phyloP scores from a whole-genome alignment of 2,329 filamentous ascomycete genomes.

The Aspergillus sp. region DNA sequence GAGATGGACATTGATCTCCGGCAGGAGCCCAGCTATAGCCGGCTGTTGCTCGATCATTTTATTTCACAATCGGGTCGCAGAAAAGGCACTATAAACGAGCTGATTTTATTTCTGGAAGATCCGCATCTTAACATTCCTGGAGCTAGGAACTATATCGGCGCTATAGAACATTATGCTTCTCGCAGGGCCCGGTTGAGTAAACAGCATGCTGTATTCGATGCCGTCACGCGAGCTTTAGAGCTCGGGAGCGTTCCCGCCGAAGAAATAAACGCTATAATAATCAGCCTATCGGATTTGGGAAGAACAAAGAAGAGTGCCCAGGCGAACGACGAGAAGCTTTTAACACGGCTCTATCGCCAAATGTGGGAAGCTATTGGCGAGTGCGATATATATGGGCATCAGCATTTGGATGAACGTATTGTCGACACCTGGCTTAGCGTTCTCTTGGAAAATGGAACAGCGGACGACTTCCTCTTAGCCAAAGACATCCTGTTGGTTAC shows the following conservation, averaged over 20 bases:
- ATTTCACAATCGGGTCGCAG: conserved; percentile 18
- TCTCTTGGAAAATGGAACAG: conserved; percentile 19
- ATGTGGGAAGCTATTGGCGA: conserved; percentile 40
- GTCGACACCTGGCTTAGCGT: conserved; percentile 34
- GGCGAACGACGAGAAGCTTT: conserved; percentile 14
- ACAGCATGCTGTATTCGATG: conserved; percentile 24
- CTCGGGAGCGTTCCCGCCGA: conserved; percentile 34
- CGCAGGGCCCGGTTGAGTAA: conserved; percentile 18
- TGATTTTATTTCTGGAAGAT: conserved; percentile 36
- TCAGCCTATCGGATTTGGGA: conserved; percentile 23
- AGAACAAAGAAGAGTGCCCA: conserved; percentile 11
- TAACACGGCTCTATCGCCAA: conserved; percentile 26
- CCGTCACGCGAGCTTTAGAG: conserved; percentile 31
- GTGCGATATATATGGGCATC: conserved; percentile 35
- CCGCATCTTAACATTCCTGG: conserved; percentile 35
- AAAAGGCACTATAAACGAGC: conserved; percentile 21
- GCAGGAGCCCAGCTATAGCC: conserved; percentile 36
- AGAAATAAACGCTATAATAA: conserved; percentile 35
- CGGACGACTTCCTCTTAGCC: conserved; percentile 23
- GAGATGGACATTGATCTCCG: conserved; percentile 33
- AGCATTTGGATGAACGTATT: conserved; percentile 31
- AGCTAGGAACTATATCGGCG: conserved; percentile 35
- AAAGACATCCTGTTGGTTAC: conserved; percentile 33
- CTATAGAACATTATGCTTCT: conserved; percentile 28
- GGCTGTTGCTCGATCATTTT: conserved; percentile 34